Percentiles rank a stretch among this genome's conserved stretches.
phyloP scores from a whole-genome alignment of 768 basidiomycete genomes.

The Dictyophora rubrovolvata region DNA sequence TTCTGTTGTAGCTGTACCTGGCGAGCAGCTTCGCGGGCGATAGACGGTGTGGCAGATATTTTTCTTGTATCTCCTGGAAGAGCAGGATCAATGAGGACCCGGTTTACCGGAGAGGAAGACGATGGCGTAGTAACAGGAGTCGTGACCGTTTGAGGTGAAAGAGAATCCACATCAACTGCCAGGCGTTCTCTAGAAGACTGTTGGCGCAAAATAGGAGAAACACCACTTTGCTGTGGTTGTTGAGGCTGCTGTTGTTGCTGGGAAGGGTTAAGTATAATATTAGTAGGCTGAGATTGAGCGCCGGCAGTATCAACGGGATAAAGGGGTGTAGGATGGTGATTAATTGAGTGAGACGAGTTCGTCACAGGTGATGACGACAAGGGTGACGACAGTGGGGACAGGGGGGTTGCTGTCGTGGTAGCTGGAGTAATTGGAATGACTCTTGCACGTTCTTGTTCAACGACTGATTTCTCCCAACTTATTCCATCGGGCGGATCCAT shows the following conservation, averaged over 20 bases:
- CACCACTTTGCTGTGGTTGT: conserved; percentile 14
- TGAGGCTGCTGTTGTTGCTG: conserved; percentile 17
- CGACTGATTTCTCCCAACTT: conserved; percentile 73
- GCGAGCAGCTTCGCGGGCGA: conserved; percentile 49
- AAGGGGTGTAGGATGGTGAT: background rate
- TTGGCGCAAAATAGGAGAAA: conserved; percentile 28
- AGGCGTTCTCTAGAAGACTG: conserved; percentile 43
- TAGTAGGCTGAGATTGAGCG: conserved; percentile 15
- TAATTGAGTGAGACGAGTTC: background rate
- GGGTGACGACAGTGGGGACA: background rate
- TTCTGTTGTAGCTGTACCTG: conserved; percentile 36
- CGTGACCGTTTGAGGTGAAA: background rate
- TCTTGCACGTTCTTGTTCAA: conserved; percentile 37
- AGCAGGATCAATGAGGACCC: conserved; percentile 48
- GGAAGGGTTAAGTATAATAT: conserved; percentile 1
- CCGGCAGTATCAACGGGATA: background rate
- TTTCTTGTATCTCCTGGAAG: conserved; percentile 66
- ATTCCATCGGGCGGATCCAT: conserved; percentile 79
- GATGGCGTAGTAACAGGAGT: background rate
- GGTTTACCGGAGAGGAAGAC: conserved; percentile 11
- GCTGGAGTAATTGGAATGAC: conserved; percentile 13
- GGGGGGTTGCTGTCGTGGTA: conserved; percentile 2
- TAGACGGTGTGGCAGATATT: conserved; percentile 66
- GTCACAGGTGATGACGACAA: background rate
- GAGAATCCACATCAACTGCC: conserved; percentile 3